Percentiles rank a stretch among this genome's conserved stretches.
phyloP scores from a whole-genome alignment of 1,139 yeast genomes.

The Cylindricascospora bacillispora region DNA sequence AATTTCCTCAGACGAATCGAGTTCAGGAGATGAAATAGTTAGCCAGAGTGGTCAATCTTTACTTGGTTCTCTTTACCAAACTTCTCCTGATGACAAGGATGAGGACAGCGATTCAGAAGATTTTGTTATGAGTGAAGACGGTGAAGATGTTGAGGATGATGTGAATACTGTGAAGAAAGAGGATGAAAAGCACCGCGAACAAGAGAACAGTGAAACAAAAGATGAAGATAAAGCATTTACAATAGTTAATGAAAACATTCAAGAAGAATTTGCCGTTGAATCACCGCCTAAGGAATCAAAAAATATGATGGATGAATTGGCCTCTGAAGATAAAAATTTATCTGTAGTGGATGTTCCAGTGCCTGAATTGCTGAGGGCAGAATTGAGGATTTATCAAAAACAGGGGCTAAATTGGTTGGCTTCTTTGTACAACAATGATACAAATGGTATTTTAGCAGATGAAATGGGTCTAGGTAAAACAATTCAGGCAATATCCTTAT shows the following conservation, averaged over 20 bases:
- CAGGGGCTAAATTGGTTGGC: constrained; percentile 98
- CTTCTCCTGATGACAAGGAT: constrained; percentile 6
- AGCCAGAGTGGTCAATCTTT: background rate
- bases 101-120: constrained; percentile 5
- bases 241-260: too few relatives aligned
- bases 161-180: constrained; percentile 5
- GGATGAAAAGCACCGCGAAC: constrained; percentile 10
- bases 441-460: constrained; percentile 95
- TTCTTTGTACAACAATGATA: constrained; percentile 78
- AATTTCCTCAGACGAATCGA: constrained; percentile 1
- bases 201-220: background rate
- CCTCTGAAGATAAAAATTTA: constrained; percentile 27
- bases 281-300: too few relatives aligned
- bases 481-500: constrained; percentile 82
- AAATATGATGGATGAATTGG: too few relatives aligned
- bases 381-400: constrained; percentile 81
- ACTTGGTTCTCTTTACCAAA: background rate
- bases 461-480: constrained; percentile 99
- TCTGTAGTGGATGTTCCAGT: constrained; percentile 64
- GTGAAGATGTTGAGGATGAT: constrained; percentile 14
- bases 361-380: constrained; percentile 61
- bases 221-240: background rate
- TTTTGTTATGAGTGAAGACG: constrained; percentile 10
- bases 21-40: constrained; percentile 10
- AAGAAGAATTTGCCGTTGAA: too few relatives aligned